Evolutionary conservation across 257 asterid species (phyloP), one percentile per base, ranked within the genome.

Genomic region (Misopates orontium): DNA sequence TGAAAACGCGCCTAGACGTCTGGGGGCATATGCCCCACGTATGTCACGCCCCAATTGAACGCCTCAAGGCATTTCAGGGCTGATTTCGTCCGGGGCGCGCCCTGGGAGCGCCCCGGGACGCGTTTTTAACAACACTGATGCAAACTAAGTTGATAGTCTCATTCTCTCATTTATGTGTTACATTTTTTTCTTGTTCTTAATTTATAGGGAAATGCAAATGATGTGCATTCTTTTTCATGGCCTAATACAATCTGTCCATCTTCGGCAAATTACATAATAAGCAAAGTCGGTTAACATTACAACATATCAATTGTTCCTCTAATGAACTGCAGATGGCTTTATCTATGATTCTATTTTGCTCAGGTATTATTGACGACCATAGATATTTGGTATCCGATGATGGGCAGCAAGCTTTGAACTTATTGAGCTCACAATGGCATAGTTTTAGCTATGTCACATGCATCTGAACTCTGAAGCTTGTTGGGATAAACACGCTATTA

Each of bases 341-440:
- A n/a, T n/a, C n/a, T n/a, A 80, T 60, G 87, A 80, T 22, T 42
- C 4, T 28, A 17, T 53, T 53, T 10, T 20, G n/a, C 19, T 31
- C 5, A 11, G 13, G n/a, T n/a, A n/a, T n/a, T 58, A 16, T 48
- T 75, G 73, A 76, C 81, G 90, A 42, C 60, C 1, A 64, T 84
- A 4, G 65, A 79, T 47, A 62, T 81, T n/a, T 84, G 90, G 90
- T 77, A 77, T 56, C 84, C 84, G 14, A 28, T 69, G 0, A 62
- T 66, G 50, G 70, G 77, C 25, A 75, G 44, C 68, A 73, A 4
- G 60, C 73, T 72, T 6, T 70, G 70, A 82, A 60, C 25, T 16
- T 72, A 54, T 40, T 56, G 8, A 12, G 84, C 76, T 2, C 87
- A 81, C 25, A 50, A 64, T 6, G 78, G 70, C 13, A 61, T 67